Evolutionary conservation across 1,284 basidiomycete species (phyloP).

Genomic region (Mycosarcoma maydis): DNA sequence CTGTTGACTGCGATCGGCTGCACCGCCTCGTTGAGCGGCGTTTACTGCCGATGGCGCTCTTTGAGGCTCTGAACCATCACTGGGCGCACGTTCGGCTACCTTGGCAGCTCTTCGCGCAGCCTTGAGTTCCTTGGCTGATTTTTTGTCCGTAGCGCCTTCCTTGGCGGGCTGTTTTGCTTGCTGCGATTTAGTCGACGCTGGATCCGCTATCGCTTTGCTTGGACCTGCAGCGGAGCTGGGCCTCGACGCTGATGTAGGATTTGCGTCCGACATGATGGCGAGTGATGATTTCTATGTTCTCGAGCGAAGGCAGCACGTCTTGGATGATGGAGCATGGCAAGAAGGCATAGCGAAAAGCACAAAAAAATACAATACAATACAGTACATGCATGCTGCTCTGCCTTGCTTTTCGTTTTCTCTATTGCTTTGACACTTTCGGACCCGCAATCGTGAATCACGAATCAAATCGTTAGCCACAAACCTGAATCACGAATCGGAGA

Average conservation of each 20-base stretch:
- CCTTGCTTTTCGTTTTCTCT: too few relatives aligned
- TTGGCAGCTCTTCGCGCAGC: slow-evolving; percentile 57
- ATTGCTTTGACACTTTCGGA: too few relatives aligned
- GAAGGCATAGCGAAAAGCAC: too few relatives aligned
- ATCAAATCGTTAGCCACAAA: too few relatives aligned
- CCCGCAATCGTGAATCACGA: too few relatives aligned
- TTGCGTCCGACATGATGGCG: slow-evolving; percentile 3
- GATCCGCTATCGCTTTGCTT: slow-evolving; percentile 2
- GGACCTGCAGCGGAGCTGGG: slow-evolving; percentile 21
- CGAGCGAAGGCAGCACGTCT: too few relatives aligned
- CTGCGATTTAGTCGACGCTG: background rate
- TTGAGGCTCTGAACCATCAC: slow-evolving; percentile 1
- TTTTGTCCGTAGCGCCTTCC: slow-evolving; percentile 30
- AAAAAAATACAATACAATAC: too few relatives aligned
- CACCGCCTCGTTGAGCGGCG: slow-evolving; percentile 13
- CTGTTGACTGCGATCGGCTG: slow-evolving; percentile 18
- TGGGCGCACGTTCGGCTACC: slow-evolving; percentile 30
- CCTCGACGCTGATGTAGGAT: slow-evolving; percentile 3
- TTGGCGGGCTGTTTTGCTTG: slow-evolving; percentile 15
- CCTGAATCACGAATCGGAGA: too few relatives aligned
- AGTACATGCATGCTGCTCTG: too few relatives aligned
- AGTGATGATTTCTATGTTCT: background rate
- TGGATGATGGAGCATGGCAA: too few relatives aligned
- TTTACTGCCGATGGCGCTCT: background rate
- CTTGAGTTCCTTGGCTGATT: slow-evolving; percentile 60